Conservation (phyloP, 768 basidiomycete genomes). For the Panaeolus papilionaceus region DNA sequence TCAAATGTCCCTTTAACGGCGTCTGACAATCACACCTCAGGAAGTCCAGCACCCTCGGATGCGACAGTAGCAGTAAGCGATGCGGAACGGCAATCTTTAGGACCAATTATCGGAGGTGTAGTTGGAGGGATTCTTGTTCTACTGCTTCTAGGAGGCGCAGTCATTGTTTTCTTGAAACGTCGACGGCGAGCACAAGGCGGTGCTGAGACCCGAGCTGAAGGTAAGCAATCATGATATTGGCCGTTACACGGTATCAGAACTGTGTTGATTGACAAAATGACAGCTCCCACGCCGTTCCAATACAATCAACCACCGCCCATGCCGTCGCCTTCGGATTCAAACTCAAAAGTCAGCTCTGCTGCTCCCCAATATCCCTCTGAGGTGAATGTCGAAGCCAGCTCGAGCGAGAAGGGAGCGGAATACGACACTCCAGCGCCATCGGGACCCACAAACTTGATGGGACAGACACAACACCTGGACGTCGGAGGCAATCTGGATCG, state of each 20-base stretch:
- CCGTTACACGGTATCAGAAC: background rate
- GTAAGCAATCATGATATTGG: background rate
- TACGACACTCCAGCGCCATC: background rate
- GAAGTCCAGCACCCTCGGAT: too few relatives aligned
- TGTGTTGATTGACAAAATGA: background rate
- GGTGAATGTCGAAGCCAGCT: background rate
- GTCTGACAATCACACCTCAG: too few relatives aligned
- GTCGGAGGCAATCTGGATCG: background rate
- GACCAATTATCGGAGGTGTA: background rate
- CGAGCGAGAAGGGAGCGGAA: background rate
- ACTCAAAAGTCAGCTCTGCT: background rate
- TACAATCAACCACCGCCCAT: background rate
- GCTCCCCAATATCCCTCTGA: background rate
- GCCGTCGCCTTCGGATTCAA: background rate
- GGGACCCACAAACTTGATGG: background rate
- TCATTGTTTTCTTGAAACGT: background rate
- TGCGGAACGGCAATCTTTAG: slow-evolving; percentile 34
- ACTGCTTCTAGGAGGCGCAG: background rate
- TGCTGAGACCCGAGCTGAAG: background rate
- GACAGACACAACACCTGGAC: background rate
- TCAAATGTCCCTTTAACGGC: too few relatives aligned
- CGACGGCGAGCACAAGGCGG: background rate
- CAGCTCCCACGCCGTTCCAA: background rate
- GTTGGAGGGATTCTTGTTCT: background rate
- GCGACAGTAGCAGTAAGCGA: slow-evolving; percentile 40